Evolutionary conservation across 2,329 filamentous ascomycete species (phyloP).

Genomic region (Aspergillus eucalypticola): DNA sequence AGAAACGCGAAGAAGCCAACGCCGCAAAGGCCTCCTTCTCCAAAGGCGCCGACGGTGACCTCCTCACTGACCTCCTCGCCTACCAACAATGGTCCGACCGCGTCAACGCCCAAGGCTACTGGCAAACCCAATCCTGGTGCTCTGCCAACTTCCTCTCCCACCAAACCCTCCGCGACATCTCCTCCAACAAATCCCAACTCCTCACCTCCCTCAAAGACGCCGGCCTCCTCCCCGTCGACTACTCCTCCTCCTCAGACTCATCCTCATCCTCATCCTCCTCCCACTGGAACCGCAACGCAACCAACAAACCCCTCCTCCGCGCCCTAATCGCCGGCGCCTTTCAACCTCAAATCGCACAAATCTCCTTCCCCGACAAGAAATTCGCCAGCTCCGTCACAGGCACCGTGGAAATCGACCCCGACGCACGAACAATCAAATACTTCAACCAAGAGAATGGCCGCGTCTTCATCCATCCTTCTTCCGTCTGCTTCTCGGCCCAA

Average conservation of each 20-base stretch:
- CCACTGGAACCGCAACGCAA: slow-evolving; percentile 35
- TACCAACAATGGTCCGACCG: slow-evolving; percentile 80
- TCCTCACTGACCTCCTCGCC: slow-evolving; percentile 82
- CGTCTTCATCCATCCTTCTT: slow-evolving; percentile 90
- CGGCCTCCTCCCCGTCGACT: slow-evolving; percentile 68
- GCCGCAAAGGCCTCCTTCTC: slow-evolving; percentile 74
- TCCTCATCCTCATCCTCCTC: slow-evolving; percentile 38
- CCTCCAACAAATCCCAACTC: slow-evolving; percentile 82
- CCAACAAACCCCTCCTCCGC: slow-evolving; percentile 58
- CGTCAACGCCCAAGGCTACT: slow-evolving; percentile 50
- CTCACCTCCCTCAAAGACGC: slow-evolving; percentile 82
- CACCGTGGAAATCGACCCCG: slow-evolving; percentile 88
- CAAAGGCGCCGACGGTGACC: slow-evolving; percentile 71
- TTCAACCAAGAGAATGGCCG: slow-evolving; percentile 82
- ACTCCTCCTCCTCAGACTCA: slow-evolving; percentile 35
- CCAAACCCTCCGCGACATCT: slow-evolving; percentile 83
- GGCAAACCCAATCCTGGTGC: slow-evolving; percentile 68
- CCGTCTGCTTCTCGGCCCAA: slow-evolving; percentile 80
- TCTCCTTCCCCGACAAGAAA: slow-evolving; percentile 94
- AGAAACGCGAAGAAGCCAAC: slow-evolving; percentile 79
- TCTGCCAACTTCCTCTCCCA: slow-evolving; percentile 80
- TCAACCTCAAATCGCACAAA: slow-evolving; percentile 83
- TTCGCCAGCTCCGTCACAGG: slow-evolving; percentile 85
- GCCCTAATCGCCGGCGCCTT: slow-evolving; percentile 73
- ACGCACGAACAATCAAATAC: slow-evolving; percentile 89